Conservation (phyloP, 2,329 filamentous ascomycete genomes). For the Aspergillus melleus region DNA sequence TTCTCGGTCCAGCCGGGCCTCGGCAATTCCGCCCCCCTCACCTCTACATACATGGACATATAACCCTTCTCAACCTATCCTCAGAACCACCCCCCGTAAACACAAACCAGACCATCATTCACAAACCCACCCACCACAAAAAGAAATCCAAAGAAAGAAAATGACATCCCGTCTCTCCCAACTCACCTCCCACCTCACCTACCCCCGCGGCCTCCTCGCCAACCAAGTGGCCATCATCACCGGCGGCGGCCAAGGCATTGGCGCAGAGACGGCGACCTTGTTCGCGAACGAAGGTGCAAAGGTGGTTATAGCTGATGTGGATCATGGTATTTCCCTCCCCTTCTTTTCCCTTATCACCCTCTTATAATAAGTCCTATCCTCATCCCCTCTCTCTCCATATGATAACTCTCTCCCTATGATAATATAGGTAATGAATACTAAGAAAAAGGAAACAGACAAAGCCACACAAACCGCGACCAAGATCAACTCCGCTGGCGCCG, state of each 20-base stretch:
- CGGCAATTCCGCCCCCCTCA: slow-evolving; percentile 7
- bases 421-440: not conserved
- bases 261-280: slow-evolving; percentile 75
- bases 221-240: slow-evolving; percentile 87
- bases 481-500: slow-evolving; percentile 64
- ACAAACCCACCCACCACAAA: too few relatives aligned
- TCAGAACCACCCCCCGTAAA: too few relatives aligned
- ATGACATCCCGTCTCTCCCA: slow-evolving; percentile 63
- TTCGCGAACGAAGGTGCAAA: slow-evolving; percentile 88
- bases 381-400: too few relatives aligned
- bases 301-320: slow-evolving; percentile 81
- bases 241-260: slow-evolving; percentile 82
- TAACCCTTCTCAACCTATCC: slow-evolving; percentile 1
- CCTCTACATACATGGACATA: not conserved
- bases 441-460: slow-evolving; percentile 56
- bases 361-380: too few relatives aligned
- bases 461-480: slow-evolving; percentile 64
- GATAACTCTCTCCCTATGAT: too few relatives aligned
- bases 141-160: slow-evolving; percentile 1
- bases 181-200: slow-evolving; percentile 77
- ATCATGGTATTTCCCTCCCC: slow-evolving; percentile 56
- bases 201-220: slow-evolving; percentile 73
- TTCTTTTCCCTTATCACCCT: not conserved
- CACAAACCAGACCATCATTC: too few relatives aligned
- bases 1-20: slow-evolving; percentile 5